These are phyloP conservation scores for Yamadazyma kanchanaburiensis DNA, from an alignment of 1,139 yeast species.

Conservation along the genomic window DNA sequence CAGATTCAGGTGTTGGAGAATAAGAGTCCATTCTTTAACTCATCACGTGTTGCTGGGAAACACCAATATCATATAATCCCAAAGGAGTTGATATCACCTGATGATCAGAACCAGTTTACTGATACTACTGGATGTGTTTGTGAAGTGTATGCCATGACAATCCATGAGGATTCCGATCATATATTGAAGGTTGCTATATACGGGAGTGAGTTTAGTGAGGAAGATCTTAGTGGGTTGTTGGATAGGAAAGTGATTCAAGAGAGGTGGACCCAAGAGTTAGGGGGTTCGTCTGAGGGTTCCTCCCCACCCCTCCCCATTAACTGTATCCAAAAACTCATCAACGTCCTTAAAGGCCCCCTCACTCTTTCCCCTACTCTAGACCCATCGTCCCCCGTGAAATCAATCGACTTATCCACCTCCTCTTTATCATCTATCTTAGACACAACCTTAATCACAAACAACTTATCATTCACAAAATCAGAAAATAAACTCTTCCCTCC, in stretches of 20 bases:
- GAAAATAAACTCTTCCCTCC: conserved; percentile 59
- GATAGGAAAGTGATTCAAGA: no score
- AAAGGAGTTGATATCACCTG: conserved; percentile 19
- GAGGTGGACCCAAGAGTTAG: no score
- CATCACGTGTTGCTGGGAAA: conserved; percentile 18
- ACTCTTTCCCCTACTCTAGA: conserved; percentile 29
- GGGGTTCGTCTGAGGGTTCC: no score
- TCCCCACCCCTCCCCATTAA: conserved; percentile 52
- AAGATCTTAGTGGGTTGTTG: conserved; percentile 16
- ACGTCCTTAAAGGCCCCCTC: conserved; percentile 63
- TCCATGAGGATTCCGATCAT: conserved; percentile 15
- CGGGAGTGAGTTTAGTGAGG: conserved; percentile 24
- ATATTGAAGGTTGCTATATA: conserved; percentile 33
- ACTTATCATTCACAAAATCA: conserved; percentile 42
- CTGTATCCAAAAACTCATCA: conserved; percentile 55
- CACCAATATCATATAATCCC: conserved; percentile 38
- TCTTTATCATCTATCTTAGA: conserved; percentile 54
- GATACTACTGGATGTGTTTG: conserved; percentile 25
- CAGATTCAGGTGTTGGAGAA: conserved; percentile 27
- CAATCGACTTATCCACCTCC: conserved; percentile 49
- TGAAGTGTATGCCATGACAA: conserved; percentile 27
- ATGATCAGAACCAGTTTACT: conserved; percentile 21
- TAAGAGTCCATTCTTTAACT: conserved; percentile 20
- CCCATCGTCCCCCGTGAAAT: conserved; percentile 39
- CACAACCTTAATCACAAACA: conserved; percentile 46